Percentiles rank a stretch among this genome's conserved stretches.
Evolutionary conservation across 345 rosid species (phyloP).

Genomic region (Mallotus nudiflorus): DNA sequence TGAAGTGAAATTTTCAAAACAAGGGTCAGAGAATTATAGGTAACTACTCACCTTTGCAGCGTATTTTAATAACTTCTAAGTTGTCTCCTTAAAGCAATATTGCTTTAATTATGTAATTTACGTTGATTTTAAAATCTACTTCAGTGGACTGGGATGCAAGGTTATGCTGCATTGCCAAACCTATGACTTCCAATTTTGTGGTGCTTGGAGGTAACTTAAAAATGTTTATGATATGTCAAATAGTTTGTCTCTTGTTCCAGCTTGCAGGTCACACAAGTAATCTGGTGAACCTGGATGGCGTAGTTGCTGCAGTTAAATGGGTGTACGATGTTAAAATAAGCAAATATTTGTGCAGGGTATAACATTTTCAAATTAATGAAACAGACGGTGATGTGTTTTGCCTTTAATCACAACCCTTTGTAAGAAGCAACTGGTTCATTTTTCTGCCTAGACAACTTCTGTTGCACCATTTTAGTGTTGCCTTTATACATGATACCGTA

Average conservation of each 20-base stretch:
- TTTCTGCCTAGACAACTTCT: too few relatives aligned
- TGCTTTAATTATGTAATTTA: conserved; percentile 12
- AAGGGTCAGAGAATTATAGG: conserved; percentile 28
- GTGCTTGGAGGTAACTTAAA: conserved; percentile 30
- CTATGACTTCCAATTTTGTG: conserved; percentile 16
- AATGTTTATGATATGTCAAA: conserved; percentile 1
- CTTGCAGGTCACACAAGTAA: conserved; percentile 32
- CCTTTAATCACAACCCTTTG: too few relatives aligned
- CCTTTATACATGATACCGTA: too few relatives aligned
- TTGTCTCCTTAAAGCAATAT: conserved; percentile 12
- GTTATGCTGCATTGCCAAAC: conserved; percentile 6
- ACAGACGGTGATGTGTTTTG: too few relatives aligned
- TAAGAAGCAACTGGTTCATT: too few relatives aligned
- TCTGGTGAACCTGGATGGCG: conserved; percentile 18
- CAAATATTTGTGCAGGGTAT: background rate
- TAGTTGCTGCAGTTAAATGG: conserved; percentile 13
- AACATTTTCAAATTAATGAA: too few relatives aligned
- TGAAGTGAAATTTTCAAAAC: conserved; percentile 29
- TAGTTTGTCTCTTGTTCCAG: conserved; percentile 19
- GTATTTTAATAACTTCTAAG: conserved; percentile 18
- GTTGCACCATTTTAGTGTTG: too few relatives aligned
- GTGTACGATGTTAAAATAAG: background rate
- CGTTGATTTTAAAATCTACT: conserved; percentile 21
- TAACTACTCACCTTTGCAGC: conserved; percentile 26
- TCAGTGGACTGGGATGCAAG: conserved; percentile 28